Evolutionary conservation across 1,139 yeast species (phyloP).

Genomic region (Suhomyces chickasaworum): DNA sequence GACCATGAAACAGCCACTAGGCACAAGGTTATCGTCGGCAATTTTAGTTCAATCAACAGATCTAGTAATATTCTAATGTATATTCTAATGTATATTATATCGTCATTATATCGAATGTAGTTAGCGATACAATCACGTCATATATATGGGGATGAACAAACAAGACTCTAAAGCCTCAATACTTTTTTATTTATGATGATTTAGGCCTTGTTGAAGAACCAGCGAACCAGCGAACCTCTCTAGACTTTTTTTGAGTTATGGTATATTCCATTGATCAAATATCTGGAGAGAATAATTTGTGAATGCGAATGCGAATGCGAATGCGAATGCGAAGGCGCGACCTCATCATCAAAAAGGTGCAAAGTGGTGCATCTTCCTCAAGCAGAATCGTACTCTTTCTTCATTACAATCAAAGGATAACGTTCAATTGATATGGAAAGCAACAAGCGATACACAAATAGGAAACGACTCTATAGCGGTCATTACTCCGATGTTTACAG

Average conservation of each 20-base stretch:
- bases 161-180: too few species aligned
- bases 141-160: too few species aligned
- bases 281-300: background rate
- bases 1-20: too few species aligned
- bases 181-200: too few species aligned
- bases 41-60: background rate
- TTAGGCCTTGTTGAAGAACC: too few species aligned
- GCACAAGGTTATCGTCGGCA: background rate
- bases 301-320: too few species aligned
- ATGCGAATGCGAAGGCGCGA: background rate
- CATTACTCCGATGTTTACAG: constrained; percentile 40
- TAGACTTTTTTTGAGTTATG: too few species aligned
- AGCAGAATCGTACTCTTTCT: background rate
- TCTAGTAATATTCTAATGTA: background rate
- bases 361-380: background rate
- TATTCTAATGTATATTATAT: too few species aligned
- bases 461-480: constrained; percentile 34
- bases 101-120: too few species aligned
- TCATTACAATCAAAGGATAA: background rate
- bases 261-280: background rate
- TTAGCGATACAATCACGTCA: too few species aligned
- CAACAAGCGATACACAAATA: constrained; percentile 21
- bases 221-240: too few species aligned
- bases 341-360: background rate
- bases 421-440: constrained; percentile 5